These are phyloP conservation scores for Cyclotella distinguenda DNA, from an alignment of 108 stramenopile genomes.

Conservation along the genomic window DNA sequence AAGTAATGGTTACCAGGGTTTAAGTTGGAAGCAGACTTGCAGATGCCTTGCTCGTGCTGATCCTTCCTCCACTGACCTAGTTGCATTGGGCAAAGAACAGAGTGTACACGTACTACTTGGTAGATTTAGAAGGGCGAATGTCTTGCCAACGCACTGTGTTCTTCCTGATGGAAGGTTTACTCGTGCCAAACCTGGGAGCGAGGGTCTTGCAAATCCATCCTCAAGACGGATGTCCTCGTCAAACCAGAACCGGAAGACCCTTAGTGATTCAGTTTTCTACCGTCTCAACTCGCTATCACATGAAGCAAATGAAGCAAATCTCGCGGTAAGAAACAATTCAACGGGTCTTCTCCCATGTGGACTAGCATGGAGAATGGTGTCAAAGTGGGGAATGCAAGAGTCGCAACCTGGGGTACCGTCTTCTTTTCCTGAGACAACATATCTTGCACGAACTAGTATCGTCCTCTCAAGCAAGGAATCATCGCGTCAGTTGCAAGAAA, in stretches of 20 bases:
- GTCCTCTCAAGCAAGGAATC: constrained; percentile 2
- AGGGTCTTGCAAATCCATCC: constrained; percentile 7
- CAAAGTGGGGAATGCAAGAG: constrained; percentile 47
- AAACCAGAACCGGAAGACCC: constrained; percentile 45
- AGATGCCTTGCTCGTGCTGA: constrained; percentile 77
- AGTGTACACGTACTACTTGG: constrained; percentile 64
- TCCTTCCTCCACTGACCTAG: constrained; percentile 67
- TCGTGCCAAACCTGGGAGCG: constrained; percentile 42
- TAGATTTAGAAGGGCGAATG: constrained; percentile 55
- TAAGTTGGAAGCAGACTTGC: constrained; percentile 57
- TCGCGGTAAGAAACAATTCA: not conserved
- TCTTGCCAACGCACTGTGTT: constrained; percentile 57
- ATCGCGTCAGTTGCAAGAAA: not conserved
- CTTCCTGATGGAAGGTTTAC: constrained; percentile 49
- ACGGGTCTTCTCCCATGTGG: constrained; percentile 52
- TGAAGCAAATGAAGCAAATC: constrained; percentile 16
- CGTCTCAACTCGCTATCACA: constrained; percentile 15
- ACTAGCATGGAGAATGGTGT: constrained; percentile 65
- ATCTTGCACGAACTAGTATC: constrained; percentile 7
- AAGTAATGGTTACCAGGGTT: constrained; percentile 5
- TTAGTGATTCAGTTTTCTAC: constrained; percentile 67
- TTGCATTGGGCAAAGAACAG: constrained; percentile 74
- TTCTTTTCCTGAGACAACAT: not conserved
- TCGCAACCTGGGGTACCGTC: constrained; percentile 7
- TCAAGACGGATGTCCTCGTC: constrained; percentile 13